Evolutionary conservation across 768 basidiomycete species (phyloP).

Genomic region (Hemileccinum rubropunctum): DNA sequence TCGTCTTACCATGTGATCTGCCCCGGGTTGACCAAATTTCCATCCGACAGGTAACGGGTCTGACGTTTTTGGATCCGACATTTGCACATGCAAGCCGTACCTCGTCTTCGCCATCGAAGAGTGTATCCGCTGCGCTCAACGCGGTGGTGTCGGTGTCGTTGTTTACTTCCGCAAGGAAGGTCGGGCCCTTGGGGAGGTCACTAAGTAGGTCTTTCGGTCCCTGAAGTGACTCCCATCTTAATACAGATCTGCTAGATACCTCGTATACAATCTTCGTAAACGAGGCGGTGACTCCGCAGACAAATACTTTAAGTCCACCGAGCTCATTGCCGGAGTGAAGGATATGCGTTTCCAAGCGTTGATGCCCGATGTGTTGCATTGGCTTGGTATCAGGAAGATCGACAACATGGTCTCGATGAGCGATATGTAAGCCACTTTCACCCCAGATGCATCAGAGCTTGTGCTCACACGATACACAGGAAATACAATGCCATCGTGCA

Average conservation of each 20-base stretch:
- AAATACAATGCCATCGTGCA: slow-evolving; percentile 95
- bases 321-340: slow-evolving; percentile 91
- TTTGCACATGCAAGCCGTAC: slow-evolving; percentile 92
- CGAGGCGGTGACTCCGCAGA: slow-evolving; percentile 91
- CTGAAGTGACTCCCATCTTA: not conserved
- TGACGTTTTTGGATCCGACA: slow-evolving; percentile 93
- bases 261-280: slow-evolving; percentile 96
- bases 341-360: slow-evolving; percentile 93
- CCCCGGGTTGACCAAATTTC: not conserved
- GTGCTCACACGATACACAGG: slow-evolving; percentile 36
- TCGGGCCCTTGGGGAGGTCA: slow-evolving; percentile 89
- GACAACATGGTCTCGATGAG: slow-evolving; percentile 91
- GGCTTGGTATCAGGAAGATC: slow-evolving; percentile 89
- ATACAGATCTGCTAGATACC: slow-evolving; percentile 49
- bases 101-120: slow-evolving; percentile 92
- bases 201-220: slow-evolving; percentile 53
- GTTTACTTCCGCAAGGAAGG: slow-evolving; percentile 96
- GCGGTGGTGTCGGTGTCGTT: slow-evolving; percentile 88
- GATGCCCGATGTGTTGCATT: slow-evolving; percentile 96
- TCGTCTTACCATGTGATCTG: slow-evolving; percentile 15
- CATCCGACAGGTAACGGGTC: slow-evolving; percentile 74
- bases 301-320: slow-evolving; percentile 92
- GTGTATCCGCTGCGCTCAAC: slow-evolving; percentile 78
- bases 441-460: too few species aligned
- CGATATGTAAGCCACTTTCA: slow-evolving; percentile 51